These are phyloP conservation scores for Metschnikowia reukaufii DNA, from an alignment of 805 yeast species.

Conservation along the genomic window DNA sequence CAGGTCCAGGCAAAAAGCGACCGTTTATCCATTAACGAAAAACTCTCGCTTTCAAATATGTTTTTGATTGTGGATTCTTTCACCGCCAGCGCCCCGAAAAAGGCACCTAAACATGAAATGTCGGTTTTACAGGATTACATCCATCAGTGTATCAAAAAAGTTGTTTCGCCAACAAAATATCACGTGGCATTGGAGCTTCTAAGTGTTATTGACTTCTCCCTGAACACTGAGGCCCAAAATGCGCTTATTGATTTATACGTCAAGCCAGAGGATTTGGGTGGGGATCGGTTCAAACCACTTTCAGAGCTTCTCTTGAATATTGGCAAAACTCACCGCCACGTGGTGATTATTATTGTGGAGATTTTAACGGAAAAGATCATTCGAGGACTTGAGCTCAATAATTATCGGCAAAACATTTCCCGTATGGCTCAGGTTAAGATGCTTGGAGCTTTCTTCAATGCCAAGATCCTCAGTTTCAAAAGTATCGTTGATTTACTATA, in stretches of 20 bases:
- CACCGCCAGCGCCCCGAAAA: constrained; percentile 10
- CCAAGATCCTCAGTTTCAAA: constrained; percentile 44
- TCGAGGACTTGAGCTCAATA: constrained; percentile 64
- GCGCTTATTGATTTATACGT: constrained; percentile 45
- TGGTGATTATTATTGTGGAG: constrained; percentile 56
- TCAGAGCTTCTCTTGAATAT: constrained; percentile 44
- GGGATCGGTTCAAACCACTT: constrained; percentile 51
- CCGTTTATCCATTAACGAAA: constrained; percentile 52
- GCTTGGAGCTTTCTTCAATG: constrained; percentile 56
- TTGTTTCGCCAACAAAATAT: constrained; percentile 5
- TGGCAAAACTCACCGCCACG: constrained; percentile 34
- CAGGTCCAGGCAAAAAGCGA: constrained; percentile 50
- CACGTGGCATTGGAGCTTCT: constrained; percentile 6
- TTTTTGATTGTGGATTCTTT: constrained; percentile 53
- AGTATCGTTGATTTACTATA: constrained; percentile 53
- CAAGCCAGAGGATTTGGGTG: constrained; percentile 61
- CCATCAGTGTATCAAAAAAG: constrained; percentile 13
- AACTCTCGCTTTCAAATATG: constrained; percentile 58
- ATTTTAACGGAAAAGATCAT: constrained; percentile 60
- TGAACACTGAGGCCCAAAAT: constrained; percentile 34
- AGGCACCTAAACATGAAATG: background rate
- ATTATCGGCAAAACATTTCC: constrained; percentile 56
- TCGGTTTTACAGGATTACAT: constrained; percentile 16
- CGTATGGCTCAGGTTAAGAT: constrained; percentile 63
- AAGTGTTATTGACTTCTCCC: constrained; percentile 45